Base-by-base conservation (phyloP, 2,329 filamentous ascomycete species). In the Xylariales sp. region DNA sequence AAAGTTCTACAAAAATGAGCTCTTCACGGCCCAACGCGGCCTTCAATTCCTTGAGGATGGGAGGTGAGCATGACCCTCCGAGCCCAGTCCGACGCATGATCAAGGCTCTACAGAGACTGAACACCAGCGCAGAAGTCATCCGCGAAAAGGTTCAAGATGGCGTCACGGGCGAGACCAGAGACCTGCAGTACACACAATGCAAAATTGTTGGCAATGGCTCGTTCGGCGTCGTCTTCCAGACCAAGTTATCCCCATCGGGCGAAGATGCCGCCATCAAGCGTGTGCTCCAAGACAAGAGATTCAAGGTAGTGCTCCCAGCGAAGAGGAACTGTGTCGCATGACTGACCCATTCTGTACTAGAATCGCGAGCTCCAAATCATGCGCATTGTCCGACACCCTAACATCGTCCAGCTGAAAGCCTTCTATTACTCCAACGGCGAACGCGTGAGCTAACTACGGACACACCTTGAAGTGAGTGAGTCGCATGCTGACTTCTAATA, bases 351-450 rank as follows among this genome's bases (percentile, higher is more conserved):
- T 36, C 36, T 14, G 12, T 9, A 20, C 8, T 63, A 98, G 93
- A 98, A 98, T 64, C 89, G 93, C 69, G 93, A 98, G 66, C 78
- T 98, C 55, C 93, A 98, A 67, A 98, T 98, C 64, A 98, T 98
- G 93, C 86, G 93, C 62, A 98, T 98, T 62, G 93, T 98, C 59
- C 84, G 91, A 61, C 93, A 98, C 66, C 93, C 93, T 43, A 98
- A 98, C 69, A 97, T 98, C 58, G 93, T 98, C 46, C 90, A 97
- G 67, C 76, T 98, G 51, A 98, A 98, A 73, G 93, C 93, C 40
- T 98, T 98, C 71, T 98, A 96, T 72, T 98, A 97, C 71, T 96
- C 91, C 55, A 98, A 97, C 63, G 93, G 93, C 61, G 93, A 98
- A 68, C 83, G 93, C 67, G 93, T 98, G 81, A 65, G 72, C 40